Conservation (phyloP, 2,329 filamentous ascomycete genomes). For the Colletotrichum costaricense region DNA sequence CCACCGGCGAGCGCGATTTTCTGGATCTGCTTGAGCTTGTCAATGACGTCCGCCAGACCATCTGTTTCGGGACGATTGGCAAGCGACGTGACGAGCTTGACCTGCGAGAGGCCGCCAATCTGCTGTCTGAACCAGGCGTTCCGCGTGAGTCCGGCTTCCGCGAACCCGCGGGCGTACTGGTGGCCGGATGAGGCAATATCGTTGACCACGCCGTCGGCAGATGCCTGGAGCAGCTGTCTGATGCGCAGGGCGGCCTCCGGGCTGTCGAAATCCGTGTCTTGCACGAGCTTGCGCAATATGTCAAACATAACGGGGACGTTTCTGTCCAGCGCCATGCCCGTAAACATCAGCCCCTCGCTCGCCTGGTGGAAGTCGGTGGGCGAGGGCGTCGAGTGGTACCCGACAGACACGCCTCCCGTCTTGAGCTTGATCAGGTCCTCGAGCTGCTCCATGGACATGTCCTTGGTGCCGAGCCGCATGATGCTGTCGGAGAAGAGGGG, state of each 20-base stretch:
- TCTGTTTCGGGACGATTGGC: constrained; percentile 78
- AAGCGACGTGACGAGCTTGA: constrained; percentile 84
- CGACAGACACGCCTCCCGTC: constrained; percentile 89
- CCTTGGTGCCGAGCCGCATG: constrained; percentile 91
- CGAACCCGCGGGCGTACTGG: constrained; percentile 84
- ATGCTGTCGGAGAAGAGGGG: constrained; percentile 93
- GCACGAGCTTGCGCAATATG: constrained; percentile 80
- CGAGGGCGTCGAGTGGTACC: constrained; percentile 84
- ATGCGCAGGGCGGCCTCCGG: constrained; percentile 85
- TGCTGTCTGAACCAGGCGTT: constrained; percentile 82
- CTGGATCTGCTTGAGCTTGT: constrained; percentile 88
- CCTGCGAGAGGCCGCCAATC: constrained; percentile 89
- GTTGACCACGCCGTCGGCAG: constrained; percentile 90
- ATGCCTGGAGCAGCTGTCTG: constrained; percentile 85
- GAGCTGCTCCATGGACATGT: constrained; percentile 91
- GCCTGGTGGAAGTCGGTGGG: constrained; percentile 77
- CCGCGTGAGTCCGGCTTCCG: constrained; percentile 81
- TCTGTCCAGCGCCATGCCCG: constrained; percentile 87
- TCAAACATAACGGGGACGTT: constrained; percentile 94
- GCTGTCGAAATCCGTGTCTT: constrained; percentile 91
- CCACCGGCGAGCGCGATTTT: constrained; percentile 77
- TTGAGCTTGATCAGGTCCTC: constrained; percentile 97
- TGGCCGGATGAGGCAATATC: constrained; percentile 93
- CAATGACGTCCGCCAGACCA: constrained; percentile 78
- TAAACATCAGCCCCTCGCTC: constrained; percentile 85